Evolutionary conservation across 164 flowering plant species (phyloP), one percentile per base, ranked within the genome.

Genomic region (Berberis thunbergii): DNA sequence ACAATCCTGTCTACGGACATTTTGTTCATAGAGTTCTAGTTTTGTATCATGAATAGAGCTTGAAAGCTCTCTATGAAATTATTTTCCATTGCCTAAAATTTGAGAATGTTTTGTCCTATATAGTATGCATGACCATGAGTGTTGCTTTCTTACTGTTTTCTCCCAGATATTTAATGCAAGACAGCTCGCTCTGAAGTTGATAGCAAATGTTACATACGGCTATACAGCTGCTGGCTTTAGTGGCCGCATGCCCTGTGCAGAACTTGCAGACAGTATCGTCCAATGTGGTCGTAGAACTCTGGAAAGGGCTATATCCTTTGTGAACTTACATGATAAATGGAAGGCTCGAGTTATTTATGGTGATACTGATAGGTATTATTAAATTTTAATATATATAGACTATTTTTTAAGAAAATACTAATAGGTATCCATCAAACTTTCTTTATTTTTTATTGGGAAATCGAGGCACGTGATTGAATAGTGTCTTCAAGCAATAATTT

Each of bases 191-290:
- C 65, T 95, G 76, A 95, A 95, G 81, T 76, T 95, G 68, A 95
- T 95, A 76, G 80, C 97, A 65, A 95, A 95, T 77, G 99, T 95
- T 26, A 95, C 97, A 3, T 95, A 95, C 75, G 99, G 99, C 44
- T 95, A 87, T 67, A 87, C 99, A 49, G 99, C 99, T 67, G 99
- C 99, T 76, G 99, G 97, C 45, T 91, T 89, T 76, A 91, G 99
- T 79, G 99, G 99, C 54, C 97, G 97, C 49, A 95, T 95, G 99
- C 97, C 97, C 53, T 95, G 96, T 78, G 96, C 97, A 44, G 99
- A 95, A 77, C 91, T 95, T 64, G 99, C 99, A 43, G 99, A 95
- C 70, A 95, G 99, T 73, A 95, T 95, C 67, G 97, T 95, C 64
- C 97, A 95, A 63, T 91, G 97, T 81, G 99, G 96, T 61, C 96